Base-by-base conservation (phyloP, 306 rosid species). In the Sesbania bispinosa region DNA sequence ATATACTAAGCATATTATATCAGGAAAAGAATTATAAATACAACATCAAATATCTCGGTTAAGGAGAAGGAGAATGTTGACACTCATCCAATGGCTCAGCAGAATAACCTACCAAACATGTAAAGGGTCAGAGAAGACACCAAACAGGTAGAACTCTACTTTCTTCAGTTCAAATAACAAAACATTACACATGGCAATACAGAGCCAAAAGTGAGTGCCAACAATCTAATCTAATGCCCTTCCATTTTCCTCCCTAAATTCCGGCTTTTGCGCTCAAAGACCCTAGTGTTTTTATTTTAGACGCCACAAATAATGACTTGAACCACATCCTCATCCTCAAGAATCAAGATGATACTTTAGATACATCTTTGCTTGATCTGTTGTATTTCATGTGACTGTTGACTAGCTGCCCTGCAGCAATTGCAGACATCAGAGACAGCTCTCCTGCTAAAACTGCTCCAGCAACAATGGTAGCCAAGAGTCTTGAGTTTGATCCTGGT, bases 311-410 rank as follows among this genome's bases (percentile, higher is more conserved):
- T 26, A 47, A 69, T 64, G 32, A 21, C 75, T 39, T 24, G 72
- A 53, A 69, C 67, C 51, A 35, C 20, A 19, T 45, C 53, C 19
- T 19, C 26, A 0, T 11, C 67, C 54, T 79, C 80, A 83, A 65
- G 75, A 81, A 47, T 79, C 80, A 83, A 65, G 75, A 81, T 50
- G 87, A 45, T 7, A 71, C 10, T 43, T 73, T 76, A 13, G 77
- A 14, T 45, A 86, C 69, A 42, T 82, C 80, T 75, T 72, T 80
- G 89, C 82, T 65, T 64, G 96, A 83, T 63, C 96, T 81, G 76
- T 89, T 89, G 83, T 85, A 89, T 55, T 85, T 89, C 96, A 89
- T 85, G 88, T 89, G 96, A 78, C 96, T 89, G 60, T 43, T 85
- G 19, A 89, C 92, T 11, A 88, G 83, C 64, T 88, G 95, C 16